Percentiles rank a stretch among this genome's conserved stretches.
These are phyloP conservation scores for Cryomyces minteri DNA, from an alignment of 495 filamentous ascomycete genomes.

Conservation along the genomic window DNA sequence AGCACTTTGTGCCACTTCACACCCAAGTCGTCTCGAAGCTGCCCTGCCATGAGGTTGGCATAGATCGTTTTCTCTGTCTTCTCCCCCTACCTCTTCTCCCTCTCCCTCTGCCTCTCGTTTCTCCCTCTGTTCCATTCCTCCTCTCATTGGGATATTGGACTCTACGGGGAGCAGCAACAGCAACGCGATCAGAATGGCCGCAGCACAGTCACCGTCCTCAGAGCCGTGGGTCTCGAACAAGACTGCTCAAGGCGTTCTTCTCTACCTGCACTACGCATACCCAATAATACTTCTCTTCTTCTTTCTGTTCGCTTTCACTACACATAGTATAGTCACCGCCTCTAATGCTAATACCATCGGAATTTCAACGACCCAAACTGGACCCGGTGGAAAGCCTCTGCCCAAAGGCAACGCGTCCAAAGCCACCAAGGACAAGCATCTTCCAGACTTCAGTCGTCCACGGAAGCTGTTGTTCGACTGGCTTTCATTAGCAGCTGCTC, in stretches of 20 bases:
- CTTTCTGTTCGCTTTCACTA: constrained; percentile 46
- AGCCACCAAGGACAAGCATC: constrained; percentile 23
- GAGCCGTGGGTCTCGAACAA: too few relatives aligned
- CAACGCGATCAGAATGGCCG: too few relatives aligned
- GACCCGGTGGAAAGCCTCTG: constrained; percentile 69
- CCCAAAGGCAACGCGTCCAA: constrained; percentile 33
- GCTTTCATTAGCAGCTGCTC: constrained; percentile 43
- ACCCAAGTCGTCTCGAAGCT: too few relatives aligned
- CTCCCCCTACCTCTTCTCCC: constrained; percentile 3
- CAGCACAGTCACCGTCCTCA: too few relatives aligned
- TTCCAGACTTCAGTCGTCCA: constrained; percentile 31
- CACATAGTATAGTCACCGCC: constrained; percentile 38
- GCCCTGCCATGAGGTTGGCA: too few relatives aligned
- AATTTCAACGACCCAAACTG: constrained; percentile 25
- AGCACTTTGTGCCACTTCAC: too few relatives aligned
- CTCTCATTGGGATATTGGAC: too few relatives aligned
- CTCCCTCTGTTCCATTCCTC: too few relatives aligned
- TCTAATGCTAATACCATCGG: constrained; percentile 17
- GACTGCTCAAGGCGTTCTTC: constrained; percentile 20
- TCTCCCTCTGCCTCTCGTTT: too few relatives aligned
- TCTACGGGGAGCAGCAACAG: too few relatives aligned
- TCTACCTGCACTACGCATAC: constrained; percentile 38
- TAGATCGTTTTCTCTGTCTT: too few relatives aligned
- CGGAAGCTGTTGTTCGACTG: constrained; percentile 55
- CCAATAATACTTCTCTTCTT: constrained; percentile 49